Evolutionary conservation across 352 stramenopile genomes (phyloP).

Genomic region (Pythium biforme): DNA sequence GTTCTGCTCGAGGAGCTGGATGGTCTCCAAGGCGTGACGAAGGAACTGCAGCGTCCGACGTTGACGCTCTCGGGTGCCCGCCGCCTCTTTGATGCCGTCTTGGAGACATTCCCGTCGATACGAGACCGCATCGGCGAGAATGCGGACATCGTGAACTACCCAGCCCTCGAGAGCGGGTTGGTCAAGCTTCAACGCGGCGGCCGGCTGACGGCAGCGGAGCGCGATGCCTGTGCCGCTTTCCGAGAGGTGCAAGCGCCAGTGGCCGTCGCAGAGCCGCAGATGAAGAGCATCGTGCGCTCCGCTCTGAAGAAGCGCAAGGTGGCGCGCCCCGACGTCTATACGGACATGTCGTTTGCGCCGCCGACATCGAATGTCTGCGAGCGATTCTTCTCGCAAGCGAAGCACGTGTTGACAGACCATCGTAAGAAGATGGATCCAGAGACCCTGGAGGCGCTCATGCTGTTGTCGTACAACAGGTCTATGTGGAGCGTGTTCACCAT

Average conservation of each 20-base stretch:
- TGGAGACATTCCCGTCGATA: neutral
- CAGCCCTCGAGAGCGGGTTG: neutral
- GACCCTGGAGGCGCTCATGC: neutral
- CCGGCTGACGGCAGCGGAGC: neutral
- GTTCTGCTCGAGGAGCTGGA: neutral
- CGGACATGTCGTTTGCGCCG: neutral
- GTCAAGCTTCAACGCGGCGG: neutral
- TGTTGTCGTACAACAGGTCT: neutral
- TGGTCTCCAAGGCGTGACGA: neutral
- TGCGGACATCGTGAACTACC: neutral
- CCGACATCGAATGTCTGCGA: neutral
- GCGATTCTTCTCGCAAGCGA: neutral
- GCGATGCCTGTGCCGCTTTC: neutral
- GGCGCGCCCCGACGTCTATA: neutral
- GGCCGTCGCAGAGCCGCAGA: neutral
- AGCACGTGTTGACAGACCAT: neutral
- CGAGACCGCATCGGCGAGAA: neutral
- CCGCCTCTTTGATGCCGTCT: neutral
- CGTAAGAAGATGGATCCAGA: neutral
- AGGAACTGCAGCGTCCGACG: neutral
- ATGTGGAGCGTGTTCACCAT: neutral
- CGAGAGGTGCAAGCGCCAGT: neutral
- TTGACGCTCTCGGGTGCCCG: neutral
- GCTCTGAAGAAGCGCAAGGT: neutral
- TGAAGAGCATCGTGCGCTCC: neutral